Conservation (phyloP, 148 eudicot genomes). For the Talinum fruticosum region DNA sequence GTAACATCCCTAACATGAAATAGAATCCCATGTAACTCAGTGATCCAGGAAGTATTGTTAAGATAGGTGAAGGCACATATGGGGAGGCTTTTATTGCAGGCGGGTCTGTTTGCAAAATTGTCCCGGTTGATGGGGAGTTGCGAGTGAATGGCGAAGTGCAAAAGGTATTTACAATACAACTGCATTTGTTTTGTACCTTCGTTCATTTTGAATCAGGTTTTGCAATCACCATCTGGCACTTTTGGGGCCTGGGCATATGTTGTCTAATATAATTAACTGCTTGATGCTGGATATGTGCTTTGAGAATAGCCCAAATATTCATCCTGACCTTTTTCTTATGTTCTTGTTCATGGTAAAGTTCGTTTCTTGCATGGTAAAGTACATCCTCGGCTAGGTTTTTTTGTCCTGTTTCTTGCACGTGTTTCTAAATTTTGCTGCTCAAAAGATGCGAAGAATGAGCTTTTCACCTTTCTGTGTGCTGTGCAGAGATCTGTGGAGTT, state of each 20-base stretch:
- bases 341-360: not conserved
- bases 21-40: slow-evolving; percentile 39
- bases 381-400: not conserved
- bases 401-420: not conserved
- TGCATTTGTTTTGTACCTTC: slow-evolving; percentile 3
- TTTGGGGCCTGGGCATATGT: not conserved
- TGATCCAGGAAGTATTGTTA: slow-evolving; percentile 51
- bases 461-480: not conserved
- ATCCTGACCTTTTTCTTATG: not conserved
- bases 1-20: slow-evolving; percentile 13
- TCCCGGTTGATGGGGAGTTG: slow-evolving; percentile 84
- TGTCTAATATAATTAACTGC: not conserved
- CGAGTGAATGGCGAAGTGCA: slow-evolving; percentile 88
- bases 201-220: not conserved
- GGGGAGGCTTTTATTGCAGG: slow-evolving; percentile 94
- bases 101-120: slow-evolving; percentile 76
- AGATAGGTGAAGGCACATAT: slow-evolving; percentile 97
- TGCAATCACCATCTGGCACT: not conserved
- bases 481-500: slow-evolving; percentile 76
- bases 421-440: not conserved
- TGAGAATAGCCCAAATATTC: not conserved
- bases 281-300: not conserved
- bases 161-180: slow-evolving; percentile 49
- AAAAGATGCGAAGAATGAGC: not conserved
- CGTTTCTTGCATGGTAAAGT: not conserved